Conservation (phyloP, 371 early-diverging fungal species). For the Zychaea mexicana region DNA sequence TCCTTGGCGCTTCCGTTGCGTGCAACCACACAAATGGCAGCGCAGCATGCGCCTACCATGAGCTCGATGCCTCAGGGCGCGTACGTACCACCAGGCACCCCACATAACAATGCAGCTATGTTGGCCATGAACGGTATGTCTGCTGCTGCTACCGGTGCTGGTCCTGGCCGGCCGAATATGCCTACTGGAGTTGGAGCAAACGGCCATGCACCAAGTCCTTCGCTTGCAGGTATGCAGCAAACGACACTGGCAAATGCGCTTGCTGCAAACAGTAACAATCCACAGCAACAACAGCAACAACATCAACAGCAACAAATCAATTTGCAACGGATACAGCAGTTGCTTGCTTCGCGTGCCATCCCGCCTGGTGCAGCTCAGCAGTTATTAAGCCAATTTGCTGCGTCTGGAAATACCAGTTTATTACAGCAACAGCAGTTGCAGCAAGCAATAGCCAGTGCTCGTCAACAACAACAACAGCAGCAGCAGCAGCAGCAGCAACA, state of each 20-base stretch:
- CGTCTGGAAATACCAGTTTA: conserved; percentile 14
- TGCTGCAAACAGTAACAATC: not conserved
- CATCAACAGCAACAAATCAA: conserved; percentile 21
- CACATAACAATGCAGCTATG: conserved; percentile 11
- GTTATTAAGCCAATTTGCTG: conserved; percentile 30
- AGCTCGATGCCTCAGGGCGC: conserved; percentile 7
- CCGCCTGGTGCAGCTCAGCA: conserved; percentile 35
- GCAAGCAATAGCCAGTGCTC: conserved; percentile 13
- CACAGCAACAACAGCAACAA: conserved; percentile 22
- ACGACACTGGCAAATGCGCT: conserved; percentile 19
- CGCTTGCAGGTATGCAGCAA: conserved; percentile 6
- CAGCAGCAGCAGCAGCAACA: conserved; percentile 11
- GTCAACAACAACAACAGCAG: conserved; percentile 11
- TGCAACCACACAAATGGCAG: conserved; percentile 21
- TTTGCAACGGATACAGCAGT: conserved; percentile 36
- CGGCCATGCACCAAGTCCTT: conserved; percentile 12
- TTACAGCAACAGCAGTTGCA: conserved; percentile 24
- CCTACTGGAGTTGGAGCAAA: conserved; percentile 7
- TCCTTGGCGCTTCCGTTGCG: conserved; percentile 31
- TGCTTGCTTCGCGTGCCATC: conserved; percentile 27
- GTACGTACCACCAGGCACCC: conserved; percentile 11
- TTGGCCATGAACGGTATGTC: conserved; percentile 11
- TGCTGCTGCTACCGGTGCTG: not conserved
- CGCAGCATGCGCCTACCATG: conserved; percentile 12
- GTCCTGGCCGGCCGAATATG: conserved; percentile 11